Percentiles rank a stretch among this genome's conserved stretches.
Conservation (phyloP, 192 early-diverging fungal species). For the Podila verticillata region DNA sequence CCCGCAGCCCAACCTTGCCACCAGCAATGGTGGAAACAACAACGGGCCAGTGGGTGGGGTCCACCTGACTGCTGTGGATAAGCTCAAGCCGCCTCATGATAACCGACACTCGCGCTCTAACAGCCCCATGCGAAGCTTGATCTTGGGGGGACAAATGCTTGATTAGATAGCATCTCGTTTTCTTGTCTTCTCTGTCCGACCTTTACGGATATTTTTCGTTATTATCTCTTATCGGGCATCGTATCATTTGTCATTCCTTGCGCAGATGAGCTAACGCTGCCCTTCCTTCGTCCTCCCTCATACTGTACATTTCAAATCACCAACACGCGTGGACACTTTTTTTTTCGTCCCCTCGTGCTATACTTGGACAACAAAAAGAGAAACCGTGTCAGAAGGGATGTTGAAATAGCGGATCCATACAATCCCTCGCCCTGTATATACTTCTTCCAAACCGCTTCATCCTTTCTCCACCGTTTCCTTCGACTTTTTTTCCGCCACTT, state of each 20-base stretch:
- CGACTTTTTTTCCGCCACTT: neutral
- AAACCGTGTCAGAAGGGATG: too few relatives aligned
- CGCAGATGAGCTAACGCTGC: too few relatives aligned
- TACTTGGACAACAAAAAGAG: neutral
- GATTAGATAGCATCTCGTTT: conserved; percentile 15
- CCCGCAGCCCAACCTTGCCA: conserved; percentile 5
- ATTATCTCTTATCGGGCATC: conserved; percentile 1
- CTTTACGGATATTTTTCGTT: neutral
- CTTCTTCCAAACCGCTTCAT: neutral
- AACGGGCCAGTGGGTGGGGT: neutral
- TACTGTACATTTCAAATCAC: too few relatives aligned
- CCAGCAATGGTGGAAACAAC: too few relatives aligned
- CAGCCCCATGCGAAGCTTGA: conserved; percentile 50
- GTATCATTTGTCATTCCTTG: neutral
- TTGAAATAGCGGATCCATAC: neutral
- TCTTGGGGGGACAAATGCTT: conserved; percentile 49
- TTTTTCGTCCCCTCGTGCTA: neutral
- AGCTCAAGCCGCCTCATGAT: conserved; percentile 32
- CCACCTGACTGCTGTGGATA: conserved; percentile 29
- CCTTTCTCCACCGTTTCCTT: neutral
- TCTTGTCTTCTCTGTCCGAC: neutral
- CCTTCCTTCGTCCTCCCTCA: too few relatives aligned
- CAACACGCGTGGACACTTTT: too few relatives aligned
- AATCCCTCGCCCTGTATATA: neutral
- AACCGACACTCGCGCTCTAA: conserved; percentile 34